Base-by-base conservation (phyloP, 768 basidiomycete species). In the Dioszegia aurantiaca region DNA sequence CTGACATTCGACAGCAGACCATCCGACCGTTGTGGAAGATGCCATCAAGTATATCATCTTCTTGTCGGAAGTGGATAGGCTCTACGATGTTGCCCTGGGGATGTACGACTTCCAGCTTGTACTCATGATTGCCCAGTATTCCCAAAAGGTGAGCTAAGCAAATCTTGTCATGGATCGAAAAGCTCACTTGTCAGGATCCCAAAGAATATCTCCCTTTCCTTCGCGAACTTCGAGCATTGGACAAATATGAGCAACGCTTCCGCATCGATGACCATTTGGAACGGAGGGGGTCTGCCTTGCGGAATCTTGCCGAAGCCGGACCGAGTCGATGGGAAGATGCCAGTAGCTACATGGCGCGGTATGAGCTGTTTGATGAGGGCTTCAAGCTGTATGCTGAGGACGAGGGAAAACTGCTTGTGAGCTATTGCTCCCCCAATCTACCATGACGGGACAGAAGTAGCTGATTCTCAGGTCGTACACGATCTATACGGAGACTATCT, bases 91-190 rank as follows among this genome's bases (percentile, higher is more conserved):
- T 11, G 95, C 95, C 1, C 82, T 99, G 30, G 95, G 95, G 19
- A 98, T 98, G 92, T 99, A 99, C 71, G 92, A 99, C 77, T 98
- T 98, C 79, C 86, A 89, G 27, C 80, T 99, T 17, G 94, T 97
- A 6, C 80, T 98, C 23, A 87, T 98, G 86, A 84, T 99, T 40
- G 93, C 95, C 0, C 95, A 98, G 72, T 87, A 95, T 69, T 88
- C 94, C 45, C 93, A 98, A 74, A 95, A 94, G 83, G 93, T 91
- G 33, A 21, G 74, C 1, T 51, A 16, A n/a, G n/a, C n/a, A n/a
- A n/a, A n/a, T n/a, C 4, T 12, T 11, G 2, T 21, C n/a, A 12
- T 30, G 0, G 27, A 16, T 51, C 27, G 30, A n/a, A 17, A 47
- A 56, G 45, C 64, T 52, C 12, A 46, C 43, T 5, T 44, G 2